These are phyloP conservation scores for Scheffersomyces quercinus DNA, from an alignment of 1,139 yeast species.

Conservation along the genomic window DNA sequence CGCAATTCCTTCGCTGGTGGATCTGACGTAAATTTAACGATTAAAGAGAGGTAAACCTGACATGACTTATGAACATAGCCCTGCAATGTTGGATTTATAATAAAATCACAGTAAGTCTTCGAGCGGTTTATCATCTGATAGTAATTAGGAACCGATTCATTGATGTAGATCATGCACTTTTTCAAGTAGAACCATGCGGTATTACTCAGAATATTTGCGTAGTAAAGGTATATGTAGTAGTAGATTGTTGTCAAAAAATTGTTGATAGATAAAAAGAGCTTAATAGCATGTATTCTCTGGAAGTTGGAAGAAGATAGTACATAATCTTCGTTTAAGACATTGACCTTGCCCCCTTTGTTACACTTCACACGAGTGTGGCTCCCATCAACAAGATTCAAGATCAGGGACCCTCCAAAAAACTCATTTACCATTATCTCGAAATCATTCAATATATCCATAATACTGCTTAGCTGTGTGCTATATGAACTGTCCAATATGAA, in stretches of 20 bases:
- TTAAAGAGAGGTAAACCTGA: conserved; percentile 31
- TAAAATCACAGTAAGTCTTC: conserved; percentile 37
- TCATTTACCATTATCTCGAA: conserved; percentile 6
- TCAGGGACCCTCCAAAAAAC: conserved; percentile 2
- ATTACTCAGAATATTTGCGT: conserved; percentile 28
- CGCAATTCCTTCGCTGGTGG: conserved; percentile 9
- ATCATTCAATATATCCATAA: conserved; percentile 7
- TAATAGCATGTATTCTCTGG: conserved; percentile 12
- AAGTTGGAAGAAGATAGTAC: not conserved
- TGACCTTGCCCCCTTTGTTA: not conserved
- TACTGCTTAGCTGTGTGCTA: conserved; percentile 3
- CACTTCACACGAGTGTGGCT: not conserved
- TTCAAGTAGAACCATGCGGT: conserved; percentile 34
- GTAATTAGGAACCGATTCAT: conserved; percentile 40
- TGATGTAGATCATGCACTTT: conserved; percentile 29
- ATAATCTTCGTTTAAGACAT: not conserved
- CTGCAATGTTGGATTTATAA: conserved; percentile 43
- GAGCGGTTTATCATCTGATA: conserved; percentile 31
- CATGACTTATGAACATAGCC: conserved; percentile 37
- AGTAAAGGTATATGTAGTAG: conserved; percentile 40
- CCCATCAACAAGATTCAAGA: not conserved
- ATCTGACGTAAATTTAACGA: conserved; percentile 22
- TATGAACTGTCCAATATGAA: not conserved
- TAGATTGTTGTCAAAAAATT: conserved; percentile 34
- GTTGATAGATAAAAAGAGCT: conserved; percentile 29